Evolutionary conservation across 1,284 basidiomycete species (phyloP), one percentile per base, ranked within the genome.

Genomic region (Sporisorium exsertum): DNA sequence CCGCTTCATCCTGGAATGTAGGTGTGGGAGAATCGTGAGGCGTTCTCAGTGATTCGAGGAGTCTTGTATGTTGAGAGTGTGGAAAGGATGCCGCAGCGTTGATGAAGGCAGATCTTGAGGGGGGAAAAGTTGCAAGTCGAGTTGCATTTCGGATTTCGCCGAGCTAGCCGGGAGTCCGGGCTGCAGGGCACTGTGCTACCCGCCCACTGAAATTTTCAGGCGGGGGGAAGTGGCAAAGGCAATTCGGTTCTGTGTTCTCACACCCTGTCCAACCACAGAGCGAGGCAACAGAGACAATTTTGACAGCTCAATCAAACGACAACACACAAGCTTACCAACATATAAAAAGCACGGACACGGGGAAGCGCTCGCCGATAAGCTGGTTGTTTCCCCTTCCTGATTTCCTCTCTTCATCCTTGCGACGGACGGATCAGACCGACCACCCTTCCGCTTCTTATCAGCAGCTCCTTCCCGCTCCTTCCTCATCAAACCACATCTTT

Each of bases 401-500:
- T 4, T n/a, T 40, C 8, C 37, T 40, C 16, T n/a, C 18, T n/a
- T 40, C 37, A 40, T 40, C 37, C 37, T 40, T 43, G n/a, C 40
- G 13, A 35, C 35, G 35, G 35, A 35, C 13, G 7, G 13, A 35
- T 8, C 6, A 35, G 35, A 12, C 13, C 35, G n/a, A n/a, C n/a
- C 3, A 3, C 13, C 13, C 35, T 35, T 1, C 8, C 15, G 4
- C 4, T 7, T 9, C 18, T 43, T 6, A 20, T 43, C 40, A 20
- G 15, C 40, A 20, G n/a, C 40, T 20, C 40, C 6, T 20, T 20
- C 18, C n/a, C 40, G 9, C 40, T n/a, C 20, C 40, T 43, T 43
- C 40, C 40, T 20, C 40, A 43, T 43, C 40, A 43, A n/a, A 43
- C n/a, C 40, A 43, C 40, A 43, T 43, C 40, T 20, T 43, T 43